These are phyloP conservation scores for sweet orange (Citrus sinensis) DNA, from an alignment of 345 rosid genomes.

Conservation along the genomic window DNA sequence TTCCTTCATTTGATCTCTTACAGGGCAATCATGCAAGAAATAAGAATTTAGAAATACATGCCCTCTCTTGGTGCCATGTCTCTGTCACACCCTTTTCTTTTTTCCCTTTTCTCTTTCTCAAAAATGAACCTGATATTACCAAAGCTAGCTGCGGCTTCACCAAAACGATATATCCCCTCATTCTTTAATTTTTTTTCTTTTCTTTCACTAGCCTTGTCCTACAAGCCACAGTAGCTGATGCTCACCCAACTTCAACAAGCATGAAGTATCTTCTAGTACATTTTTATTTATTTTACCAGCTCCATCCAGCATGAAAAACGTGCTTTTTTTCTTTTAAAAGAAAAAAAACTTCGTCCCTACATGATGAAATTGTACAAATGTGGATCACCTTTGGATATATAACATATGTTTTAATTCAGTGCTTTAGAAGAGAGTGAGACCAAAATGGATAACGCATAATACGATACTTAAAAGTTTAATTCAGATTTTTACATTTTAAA, in stretches of 20 bases:
- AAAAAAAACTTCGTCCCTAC: too few relatives aligned
- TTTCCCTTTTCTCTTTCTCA: background rate
- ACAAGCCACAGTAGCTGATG: background rate
- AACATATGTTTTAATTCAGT: background rate
- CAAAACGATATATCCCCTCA: background rate
- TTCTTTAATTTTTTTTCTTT: background rate
- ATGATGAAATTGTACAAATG: background rate
- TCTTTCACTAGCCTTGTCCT: background rate
- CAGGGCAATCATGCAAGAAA: constrained; percentile 3
- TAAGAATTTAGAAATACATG: background rate
- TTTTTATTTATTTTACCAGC: background rate
- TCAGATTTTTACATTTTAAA: background rate
- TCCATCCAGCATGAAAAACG: background rate
- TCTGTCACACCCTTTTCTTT: background rate
- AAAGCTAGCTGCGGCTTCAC: background rate
- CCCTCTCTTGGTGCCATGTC: background rate
- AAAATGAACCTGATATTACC: background rate
- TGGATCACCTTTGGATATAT: background rate
- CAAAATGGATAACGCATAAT: too few relatives aligned
- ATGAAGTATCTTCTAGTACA: background rate
- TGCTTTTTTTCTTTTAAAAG: background rate
- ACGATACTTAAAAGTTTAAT: fast-evolving
- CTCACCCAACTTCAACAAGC: constrained; percentile 1
- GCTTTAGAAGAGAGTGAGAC: too few relatives aligned
- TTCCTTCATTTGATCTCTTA: background rate